Percentiles rank a stretch among this genome's conserved stretches.
These are phyloP conservation scores for Paecilomyces variotii DNA, from an alignment of 2,329 filamentous ascomycete genomes.

Conservation along the genomic window DNA sequence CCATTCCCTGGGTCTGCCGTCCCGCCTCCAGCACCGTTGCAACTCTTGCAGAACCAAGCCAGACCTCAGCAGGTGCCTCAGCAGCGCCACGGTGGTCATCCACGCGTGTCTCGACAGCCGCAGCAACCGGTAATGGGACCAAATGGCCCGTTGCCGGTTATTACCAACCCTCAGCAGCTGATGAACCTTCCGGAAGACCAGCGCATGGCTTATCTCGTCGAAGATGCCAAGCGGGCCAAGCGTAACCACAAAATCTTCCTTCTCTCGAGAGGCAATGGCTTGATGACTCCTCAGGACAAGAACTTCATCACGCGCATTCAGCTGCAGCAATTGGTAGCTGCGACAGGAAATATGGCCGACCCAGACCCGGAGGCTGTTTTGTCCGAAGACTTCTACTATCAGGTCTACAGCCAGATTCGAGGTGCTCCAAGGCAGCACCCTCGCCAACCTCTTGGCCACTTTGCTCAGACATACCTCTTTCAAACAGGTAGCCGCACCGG, in stretches of 20 bases:
- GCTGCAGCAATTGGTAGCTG: conserved; percentile 87
- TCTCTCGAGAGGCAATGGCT: conserved; percentile 83
- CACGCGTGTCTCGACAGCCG: conserved; percentile 26
- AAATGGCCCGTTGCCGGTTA: conserved; percentile 41
- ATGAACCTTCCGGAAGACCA: conserved; percentile 75
- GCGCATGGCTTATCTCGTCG: conserved; percentile 71
- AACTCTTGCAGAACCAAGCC: conserved; percentile 74
- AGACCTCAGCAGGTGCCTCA: conserved; percentile 45
- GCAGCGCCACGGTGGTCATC: conserved; percentile 27
- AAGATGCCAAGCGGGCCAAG: conserved; percentile 92
- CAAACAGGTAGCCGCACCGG: conserved; percentile 83
- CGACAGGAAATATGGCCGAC: conserved; percentile 79
- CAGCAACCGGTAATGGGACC: conserved; percentile 29
- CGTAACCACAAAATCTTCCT: conserved; percentile 97
- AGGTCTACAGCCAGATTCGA: conserved; percentile 91
- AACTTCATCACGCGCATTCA: conserved; percentile 99
- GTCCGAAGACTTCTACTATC: conserved; percentile 95
- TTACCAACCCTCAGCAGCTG: conserved; percentile 65
- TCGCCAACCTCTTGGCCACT: conserved; percentile 87
- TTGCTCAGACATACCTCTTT: conserved; percentile 95
- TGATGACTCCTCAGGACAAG: conserved; percentile 99
- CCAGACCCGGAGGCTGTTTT: conserved; percentile 71
- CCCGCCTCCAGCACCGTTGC: conserved; percentile 53
- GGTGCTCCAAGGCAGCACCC: conserved; percentile 84
- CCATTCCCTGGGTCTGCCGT: conserved; percentile 36